Percentiles rank a stretch among this genome's conserved stretches.
phyloP scores from a whole-genome alignment of 2,329 filamentous ascomycete genomes.

The Microdochium trichocladiopsis region DNA sequence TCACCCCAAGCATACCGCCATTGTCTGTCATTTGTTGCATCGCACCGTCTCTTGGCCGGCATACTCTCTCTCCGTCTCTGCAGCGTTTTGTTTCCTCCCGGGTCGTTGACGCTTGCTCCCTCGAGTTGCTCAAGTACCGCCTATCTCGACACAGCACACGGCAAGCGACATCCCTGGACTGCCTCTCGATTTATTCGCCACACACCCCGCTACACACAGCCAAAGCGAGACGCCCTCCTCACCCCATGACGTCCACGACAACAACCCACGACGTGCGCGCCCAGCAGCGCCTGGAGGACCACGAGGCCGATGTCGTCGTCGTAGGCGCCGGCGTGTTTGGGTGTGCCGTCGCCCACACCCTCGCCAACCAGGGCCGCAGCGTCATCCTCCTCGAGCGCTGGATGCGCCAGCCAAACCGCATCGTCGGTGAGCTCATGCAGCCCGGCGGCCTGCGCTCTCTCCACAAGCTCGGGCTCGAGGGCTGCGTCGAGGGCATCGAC shows the following conservation, averaged over 20 bases:
- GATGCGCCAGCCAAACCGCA: conserved; percentile 88
- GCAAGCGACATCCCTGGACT: too few relatives aligned
- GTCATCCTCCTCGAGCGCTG: conserved; percentile 85
- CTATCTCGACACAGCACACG: neutral
- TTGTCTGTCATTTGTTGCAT: neutral
- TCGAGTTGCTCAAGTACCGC: too few relatives aligned
- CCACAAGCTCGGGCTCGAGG: conserved; percentile 68
- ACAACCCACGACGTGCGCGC: conserved; percentile 30
- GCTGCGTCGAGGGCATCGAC: conserved; percentile 86
- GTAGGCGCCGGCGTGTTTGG: conserved; percentile 89
- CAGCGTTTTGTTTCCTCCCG: neutral
- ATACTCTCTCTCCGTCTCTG: neutral
- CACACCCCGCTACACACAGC: too few relatives aligned
- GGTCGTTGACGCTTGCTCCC: too few relatives aligned
- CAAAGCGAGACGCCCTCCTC: neutral
- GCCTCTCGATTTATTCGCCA: too few relatives aligned
- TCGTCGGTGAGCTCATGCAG: conserved; percentile 91
- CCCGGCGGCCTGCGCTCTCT: conserved; percentile 83
- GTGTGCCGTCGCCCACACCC: conserved; percentile 74
- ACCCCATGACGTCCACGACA: conserved; percentile 10
- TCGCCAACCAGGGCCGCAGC: conserved; percentile 84
- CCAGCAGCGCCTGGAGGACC: conserved; percentile 43
- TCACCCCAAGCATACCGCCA: neutral
- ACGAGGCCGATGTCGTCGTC: conserved; percentile 77
- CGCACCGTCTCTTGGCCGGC: neutral